Evolutionary conservation across 2,329 filamentous ascomycete genomes (phyloP).

Genomic region (Stagonosporopsis chrysanthemi): DNA sequence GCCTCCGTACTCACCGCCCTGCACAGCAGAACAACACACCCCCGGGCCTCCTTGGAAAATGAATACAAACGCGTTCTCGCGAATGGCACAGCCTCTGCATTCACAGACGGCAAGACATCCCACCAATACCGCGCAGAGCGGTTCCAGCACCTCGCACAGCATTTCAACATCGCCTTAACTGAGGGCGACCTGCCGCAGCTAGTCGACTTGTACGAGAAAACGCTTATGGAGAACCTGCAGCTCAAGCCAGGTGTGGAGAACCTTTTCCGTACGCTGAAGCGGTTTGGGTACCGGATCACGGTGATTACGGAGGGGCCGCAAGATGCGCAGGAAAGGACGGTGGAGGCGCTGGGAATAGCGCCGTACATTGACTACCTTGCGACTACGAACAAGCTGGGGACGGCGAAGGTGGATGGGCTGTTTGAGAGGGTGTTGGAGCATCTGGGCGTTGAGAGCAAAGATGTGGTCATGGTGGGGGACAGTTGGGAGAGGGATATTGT

Average conservation of each 20-base stretch:
- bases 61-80: constrained; percentile 48
- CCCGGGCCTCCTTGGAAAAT: neutral
- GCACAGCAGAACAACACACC: neutral
- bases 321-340: constrained; percentile 57
- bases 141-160: constrained; percentile 32
- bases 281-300: constrained; percentile 50
- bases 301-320: constrained; percentile 59
- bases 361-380: constrained; percentile 41
- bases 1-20: constrained; percentile 44
- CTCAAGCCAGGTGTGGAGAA: constrained; percentile 46
- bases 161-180: constrained; percentile 40
- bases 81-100: constrained; percentile 50
- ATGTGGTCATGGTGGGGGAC: constrained; percentile 26
- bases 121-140: constrained; percentile 54
- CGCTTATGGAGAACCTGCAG: neutral
- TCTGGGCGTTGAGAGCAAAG: neutral
- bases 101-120: constrained; percentile 56
- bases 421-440: neutral
- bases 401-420: constrained; percentile 16
- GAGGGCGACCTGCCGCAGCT: neutral
- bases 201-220: neutral
- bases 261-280: constrained; percentile 47
- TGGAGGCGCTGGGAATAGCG: constrained; percentile 44
- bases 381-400: constrained; percentile 45
- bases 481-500: constrained; percentile 22